Evolutionary conservation across 371 early-diverging fungal species (phyloP).

Genomic region (Entomophthora muscae): DNA sequence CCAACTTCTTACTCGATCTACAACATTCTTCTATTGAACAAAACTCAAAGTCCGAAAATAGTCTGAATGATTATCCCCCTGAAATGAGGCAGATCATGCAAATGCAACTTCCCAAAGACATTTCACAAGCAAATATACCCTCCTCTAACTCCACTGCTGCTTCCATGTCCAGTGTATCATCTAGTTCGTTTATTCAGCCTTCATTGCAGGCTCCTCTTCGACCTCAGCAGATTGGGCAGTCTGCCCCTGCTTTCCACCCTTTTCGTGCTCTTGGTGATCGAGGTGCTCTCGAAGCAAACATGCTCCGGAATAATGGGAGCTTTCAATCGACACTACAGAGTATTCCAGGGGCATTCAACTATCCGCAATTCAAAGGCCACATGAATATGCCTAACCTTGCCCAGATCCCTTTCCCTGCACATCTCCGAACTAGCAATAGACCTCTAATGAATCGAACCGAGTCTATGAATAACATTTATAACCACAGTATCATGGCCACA

Average conservation of each 20-base stretch:
- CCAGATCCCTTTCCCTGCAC: background rate
- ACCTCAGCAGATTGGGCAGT: background rate
- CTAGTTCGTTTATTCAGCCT: background rate
- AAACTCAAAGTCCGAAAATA: background rate
- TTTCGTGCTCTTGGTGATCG: background rate
- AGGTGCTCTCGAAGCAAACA: background rate
- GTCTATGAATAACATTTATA: background rate
- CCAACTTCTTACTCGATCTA: background rate
- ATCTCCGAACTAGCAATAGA: background rate
- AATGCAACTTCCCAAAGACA: background rate
- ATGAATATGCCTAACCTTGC: background rate
- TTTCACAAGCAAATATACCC: background rate
- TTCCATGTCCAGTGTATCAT: background rate
- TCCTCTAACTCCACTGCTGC: background rate
- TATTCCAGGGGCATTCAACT: background rate
- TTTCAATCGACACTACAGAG: background rate
- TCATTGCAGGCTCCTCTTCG: background rate
- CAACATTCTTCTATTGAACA: background rate
- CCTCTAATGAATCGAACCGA: background rate
- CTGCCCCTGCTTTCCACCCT: background rate
- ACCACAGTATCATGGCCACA: background rate
- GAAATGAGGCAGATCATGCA: background rate
- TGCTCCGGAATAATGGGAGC: background rate
- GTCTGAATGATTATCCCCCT: background rate
- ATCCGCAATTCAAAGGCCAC: background rate